These are phyloP conservation scores for Trichoderma harzianum DNA, from an alignment of 2,329 filamentous ascomycete species.

Conservation along the genomic window DNA sequence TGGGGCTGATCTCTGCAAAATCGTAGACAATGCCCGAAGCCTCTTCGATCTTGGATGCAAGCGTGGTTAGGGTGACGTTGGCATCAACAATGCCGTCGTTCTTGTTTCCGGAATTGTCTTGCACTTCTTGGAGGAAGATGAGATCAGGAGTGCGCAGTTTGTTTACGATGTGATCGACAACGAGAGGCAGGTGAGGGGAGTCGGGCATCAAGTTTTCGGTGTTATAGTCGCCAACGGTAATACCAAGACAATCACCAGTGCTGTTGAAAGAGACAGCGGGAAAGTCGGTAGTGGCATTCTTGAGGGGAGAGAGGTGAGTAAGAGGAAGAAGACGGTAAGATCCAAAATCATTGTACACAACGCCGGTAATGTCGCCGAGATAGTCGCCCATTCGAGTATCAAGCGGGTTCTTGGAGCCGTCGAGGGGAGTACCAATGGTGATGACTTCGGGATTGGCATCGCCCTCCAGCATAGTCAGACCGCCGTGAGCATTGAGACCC, in stretches of 20 bases:
- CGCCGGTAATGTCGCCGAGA: conserved; percentile 64
- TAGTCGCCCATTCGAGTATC: conserved; percentile 62
- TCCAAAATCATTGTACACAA: conserved; percentile 63
- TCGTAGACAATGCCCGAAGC: conserved; percentile 53
- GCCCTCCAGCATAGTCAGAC: conserved; percentile 58
- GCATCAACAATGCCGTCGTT: conserved; percentile 57
- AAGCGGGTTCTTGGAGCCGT: conserved; percentile 58
- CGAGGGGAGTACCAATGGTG: conserved; percentile 61
- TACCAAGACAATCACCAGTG: conserved; percentile 53
- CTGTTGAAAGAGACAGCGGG: conserved; percentile 52
- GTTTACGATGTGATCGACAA: conserved; percentile 63
- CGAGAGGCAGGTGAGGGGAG: conserved; percentile 51
- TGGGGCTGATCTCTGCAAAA: conserved; percentile 58
- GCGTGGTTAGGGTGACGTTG: conserved; percentile 56
- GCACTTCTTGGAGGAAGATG: conserved; percentile 67
- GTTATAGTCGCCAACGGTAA: conserved; percentile 67
- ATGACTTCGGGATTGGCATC: conserved; percentile 70
- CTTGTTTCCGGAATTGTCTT: conserved; percentile 61
- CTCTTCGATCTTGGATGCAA: conserved; percentile 50
- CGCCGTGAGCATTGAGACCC: conserved; percentile 60
- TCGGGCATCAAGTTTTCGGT: conserved; percentile 63
- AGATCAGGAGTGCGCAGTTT: conserved; percentile 62
- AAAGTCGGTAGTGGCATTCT: conserved; percentile 44
- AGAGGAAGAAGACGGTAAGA: conserved; percentile 67
- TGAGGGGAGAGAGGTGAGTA: conserved; percentile 51